phyloP scores from a whole-genome alignment of 1,284 basidiomycete species.

The Marasmius oreades region DNA sequence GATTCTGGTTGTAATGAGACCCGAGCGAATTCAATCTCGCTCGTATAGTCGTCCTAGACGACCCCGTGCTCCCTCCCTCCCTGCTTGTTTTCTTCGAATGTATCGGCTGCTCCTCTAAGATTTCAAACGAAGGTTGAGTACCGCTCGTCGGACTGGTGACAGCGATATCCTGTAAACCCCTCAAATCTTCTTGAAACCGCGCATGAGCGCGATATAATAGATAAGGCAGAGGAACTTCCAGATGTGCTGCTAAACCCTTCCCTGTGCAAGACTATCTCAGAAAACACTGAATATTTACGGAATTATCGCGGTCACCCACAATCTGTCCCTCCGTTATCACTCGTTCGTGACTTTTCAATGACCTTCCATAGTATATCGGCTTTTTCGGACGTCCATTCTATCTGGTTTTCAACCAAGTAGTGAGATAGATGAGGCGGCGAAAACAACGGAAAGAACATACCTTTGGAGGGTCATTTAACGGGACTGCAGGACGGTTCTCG shows the following conservation, averaged over 20 bases:
- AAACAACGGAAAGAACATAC: conserved; percentile 34
- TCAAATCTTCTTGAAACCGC: conserved; percentile 76
- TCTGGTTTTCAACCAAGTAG: conserved; percentile 44
- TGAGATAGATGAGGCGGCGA: conserved; percentile 6
- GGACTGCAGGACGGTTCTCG: conserved; percentile 68
- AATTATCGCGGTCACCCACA: conserved; percentile 46
- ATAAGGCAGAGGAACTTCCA: conserved; percentile 77
- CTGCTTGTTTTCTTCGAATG: background rate
- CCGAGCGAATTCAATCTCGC: conserved; percentile 67
- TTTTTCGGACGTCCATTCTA: conserved; percentile 79
- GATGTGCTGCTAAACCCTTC: conserved; percentile 75
- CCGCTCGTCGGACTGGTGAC: conserved; percentile 41
- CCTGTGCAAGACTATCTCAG: conserved; percentile 38
- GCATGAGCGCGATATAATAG: conserved; percentile 76
- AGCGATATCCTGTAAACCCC: conserved; percentile 66
- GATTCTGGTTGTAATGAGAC: conserved; percentile 13
- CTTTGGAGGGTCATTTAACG: conserved; percentile 57
- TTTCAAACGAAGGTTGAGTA: conserved; percentile 29
- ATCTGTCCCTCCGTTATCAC: conserved; percentile 66
- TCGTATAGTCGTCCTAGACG: conserved; percentile 35
- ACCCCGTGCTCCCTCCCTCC: too few relatives aligned
- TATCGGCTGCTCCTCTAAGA: conserved; percentile 28
- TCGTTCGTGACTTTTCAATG: conserved; percentile 68
- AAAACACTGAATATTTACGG: background rate
- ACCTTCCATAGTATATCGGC: conserved; percentile 81